Evolutionary conservation across 1,284 basidiomycete genomes (phyloP).

Genomic region (Ustilago shanxiensis): DNA sequence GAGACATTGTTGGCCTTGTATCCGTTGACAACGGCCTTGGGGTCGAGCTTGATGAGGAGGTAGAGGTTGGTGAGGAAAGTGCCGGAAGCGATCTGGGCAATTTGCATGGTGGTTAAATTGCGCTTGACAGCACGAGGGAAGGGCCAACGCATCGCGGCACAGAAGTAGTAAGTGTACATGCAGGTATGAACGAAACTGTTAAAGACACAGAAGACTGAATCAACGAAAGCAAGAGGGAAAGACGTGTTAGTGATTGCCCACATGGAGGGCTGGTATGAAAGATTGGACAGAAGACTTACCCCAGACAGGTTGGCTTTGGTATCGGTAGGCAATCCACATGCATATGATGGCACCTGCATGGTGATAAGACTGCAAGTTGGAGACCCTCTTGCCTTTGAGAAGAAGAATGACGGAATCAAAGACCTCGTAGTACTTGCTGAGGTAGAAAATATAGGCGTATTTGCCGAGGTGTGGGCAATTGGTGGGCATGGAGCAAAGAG

Average conservation of each 20-base stretch:
- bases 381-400: slow-evolving; percentile 68
- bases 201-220: slow-evolving; percentile 62
- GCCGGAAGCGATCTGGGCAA: slow-evolving; percentile 61
- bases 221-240: not conserved
- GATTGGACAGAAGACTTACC: slow-evolving; percentile 16
- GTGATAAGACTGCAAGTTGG: slow-evolving; percentile 67
- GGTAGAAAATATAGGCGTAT: slow-evolving; percentile 69
- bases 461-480: slow-evolving; percentile 60
- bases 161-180: slow-evolving; percentile 66
- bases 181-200: slow-evolving; percentile 65
- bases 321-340: slow-evolving; percentile 69
- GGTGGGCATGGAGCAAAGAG: slow-evolving; percentile 69
- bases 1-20: slow-evolving; percentile 24
- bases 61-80: slow-evolving; percentile 63
- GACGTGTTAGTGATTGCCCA: slow-evolving; percentile 4
- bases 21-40: slow-evolving; percentile 28
- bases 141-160: slow-evolving; percentile 57
- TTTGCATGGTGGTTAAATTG: slow-evolving; percentile 65
- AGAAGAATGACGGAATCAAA: slow-evolving; percentile 69
- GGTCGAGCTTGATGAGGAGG: slow-evolving; percentile 46
- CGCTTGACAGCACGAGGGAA: slow-evolving; percentile 62
- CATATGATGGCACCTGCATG: slow-evolving; percentile 68
- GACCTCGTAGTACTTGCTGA: slow-evolving; percentile 65
- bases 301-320: slow-evolving; percentile 62
- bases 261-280: not conserved